Evolutionary conservation across 257 asterid species (phyloP), one percentile per base, ranked within the genome.

Genomic region (Capsicum pubescens): DNA sequence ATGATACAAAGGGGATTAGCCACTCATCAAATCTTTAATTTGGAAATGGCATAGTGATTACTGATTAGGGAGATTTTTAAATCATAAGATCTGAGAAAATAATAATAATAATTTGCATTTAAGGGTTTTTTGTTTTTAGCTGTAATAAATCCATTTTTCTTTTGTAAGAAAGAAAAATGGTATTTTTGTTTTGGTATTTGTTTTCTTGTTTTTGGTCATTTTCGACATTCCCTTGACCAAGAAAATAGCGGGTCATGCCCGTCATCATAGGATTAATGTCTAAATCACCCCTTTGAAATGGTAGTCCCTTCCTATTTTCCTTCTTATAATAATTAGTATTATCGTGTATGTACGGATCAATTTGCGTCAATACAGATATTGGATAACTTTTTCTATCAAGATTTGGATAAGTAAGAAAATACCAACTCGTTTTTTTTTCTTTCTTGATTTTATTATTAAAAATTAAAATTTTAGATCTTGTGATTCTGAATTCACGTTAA

Each of bases 1-100:
- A 67, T 35, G 12, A 64, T 9, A 52, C 16, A 52, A 55, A 26
- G 32, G n/a, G 9, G 56, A 9, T 13, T 68, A 48, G 36, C 57
- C 15, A 50, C 54, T 82, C 64, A 76, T 76, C 64, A 26, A 76
- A 76, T 4, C 15, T 14, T 77, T 36, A 39, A 69, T 48, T 39
- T 69, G 77, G 13, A 39, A 17, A 39, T 15, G 54, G 77, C 2
- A 16, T 39, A 9, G 77, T 68, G 21, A 68, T 39, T 39, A 68
- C 26, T 68, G 21, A 68, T 39, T 39, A 39, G 54, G 46, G 21
- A 77, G 21, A 66, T 48, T 4, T 39, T 39, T 39, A 39, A 2
- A 64, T 66, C 72, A 66, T 52, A 76, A 52, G 81, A 77, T 77
- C 64, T 77, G 64, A 50, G 82, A 32, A 61, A 61, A 63, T 9